These are phyloP conservation scores for Diaporthe vexans DNA, from an alignment of 2,329 filamentous ascomycete genomes.

Conservation along the genomic window DNA sequence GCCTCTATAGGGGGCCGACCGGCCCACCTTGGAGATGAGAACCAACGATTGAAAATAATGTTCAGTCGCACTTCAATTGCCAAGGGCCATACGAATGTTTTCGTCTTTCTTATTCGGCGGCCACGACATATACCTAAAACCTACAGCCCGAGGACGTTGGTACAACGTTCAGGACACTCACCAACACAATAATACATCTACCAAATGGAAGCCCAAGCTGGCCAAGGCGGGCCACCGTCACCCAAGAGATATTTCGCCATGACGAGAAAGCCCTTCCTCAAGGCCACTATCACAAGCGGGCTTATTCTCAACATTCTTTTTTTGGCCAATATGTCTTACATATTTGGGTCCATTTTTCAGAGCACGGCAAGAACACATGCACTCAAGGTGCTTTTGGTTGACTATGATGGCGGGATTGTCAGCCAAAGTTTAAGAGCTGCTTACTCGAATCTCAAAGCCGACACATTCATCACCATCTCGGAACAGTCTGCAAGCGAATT, in stretches of 20 bases:
- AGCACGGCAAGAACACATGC: background rate
- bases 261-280: constrained; percentile 15
- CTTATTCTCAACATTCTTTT: constrained; percentile 14
- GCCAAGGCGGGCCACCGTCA: constrained; percentile 8
- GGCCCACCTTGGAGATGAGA: background rate
- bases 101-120: background rate
- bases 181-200: background rate
- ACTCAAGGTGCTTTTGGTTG: constrained; percentile 26
- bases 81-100: background rate
- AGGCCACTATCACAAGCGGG: constrained; percentile 5
- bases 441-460: background rate
- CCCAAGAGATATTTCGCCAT: constrained; percentile 8
- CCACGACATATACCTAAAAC: background rate
- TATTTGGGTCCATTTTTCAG: constrained; percentile 5
- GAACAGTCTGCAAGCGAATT: constrained; percentile 6
- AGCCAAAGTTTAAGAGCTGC: constrained; percentile 14
- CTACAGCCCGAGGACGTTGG: background rate
- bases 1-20: constrained; percentile 6
- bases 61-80: background rate
- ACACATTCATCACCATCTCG: constrained; percentile 20
- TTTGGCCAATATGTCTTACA: constrained; percentile 15
- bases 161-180: background rate
- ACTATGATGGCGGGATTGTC: constrained; percentile 27
- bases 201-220: background rate
- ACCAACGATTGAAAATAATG: background rate